These are phyloP conservation scores for Tetrapisispora nanseiensis DNA, from an alignment of 805 yeast species.

Conservation along the genomic window DNA sequence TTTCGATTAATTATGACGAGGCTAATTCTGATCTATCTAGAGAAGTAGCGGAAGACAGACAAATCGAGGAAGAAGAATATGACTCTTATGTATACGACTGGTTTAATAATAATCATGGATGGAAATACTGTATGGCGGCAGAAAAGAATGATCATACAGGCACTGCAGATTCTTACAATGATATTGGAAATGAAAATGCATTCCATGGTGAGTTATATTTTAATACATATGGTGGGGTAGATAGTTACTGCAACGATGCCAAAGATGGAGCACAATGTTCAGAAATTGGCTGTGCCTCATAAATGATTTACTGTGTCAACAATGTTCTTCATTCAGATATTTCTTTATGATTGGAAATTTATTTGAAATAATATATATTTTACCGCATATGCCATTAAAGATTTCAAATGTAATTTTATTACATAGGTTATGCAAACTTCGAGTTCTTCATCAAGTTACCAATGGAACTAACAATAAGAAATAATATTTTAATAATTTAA, in stretches of 20 bases:
- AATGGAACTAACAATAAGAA: too few relatives aligned
- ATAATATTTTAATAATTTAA: too few relatives aligned
- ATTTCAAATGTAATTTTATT: too few relatives aligned
- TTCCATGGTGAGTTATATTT: constrained; percentile 8
- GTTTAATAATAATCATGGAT: constrained; percentile 3
- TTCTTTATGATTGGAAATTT: too few relatives aligned
- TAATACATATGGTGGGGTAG: constrained; percentile 11
- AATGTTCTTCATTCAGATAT: too few relatives aligned
- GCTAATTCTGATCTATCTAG: constrained; percentile 1
- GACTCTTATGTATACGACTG: not conserved
- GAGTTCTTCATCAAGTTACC: too few relatives aligned
- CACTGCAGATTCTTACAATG: constrained; percentile 4
- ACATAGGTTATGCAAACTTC: too few relatives aligned
- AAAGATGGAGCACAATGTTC: constrained; percentile 3
- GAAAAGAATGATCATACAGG: constrained; percentile 2
- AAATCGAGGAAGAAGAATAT: constrained; percentile 1
- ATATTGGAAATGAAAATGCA: constrained; percentile 6
- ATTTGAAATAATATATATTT: too few relatives aligned
- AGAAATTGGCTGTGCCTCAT: not conserved
- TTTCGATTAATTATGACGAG: constrained; percentile 3
- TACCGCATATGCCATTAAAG: too few relatives aligned
- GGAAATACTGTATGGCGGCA: constrained; percentile 6
- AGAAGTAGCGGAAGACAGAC: constrained; percentile 2
- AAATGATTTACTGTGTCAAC: too few relatives aligned
- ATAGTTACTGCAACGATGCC: constrained; percentile 7